These are phyloP conservation scores for Marasmius fiardii DNA, from an alignment of 1,284 basidiomycete species.

Conservation along the genomic window DNA sequence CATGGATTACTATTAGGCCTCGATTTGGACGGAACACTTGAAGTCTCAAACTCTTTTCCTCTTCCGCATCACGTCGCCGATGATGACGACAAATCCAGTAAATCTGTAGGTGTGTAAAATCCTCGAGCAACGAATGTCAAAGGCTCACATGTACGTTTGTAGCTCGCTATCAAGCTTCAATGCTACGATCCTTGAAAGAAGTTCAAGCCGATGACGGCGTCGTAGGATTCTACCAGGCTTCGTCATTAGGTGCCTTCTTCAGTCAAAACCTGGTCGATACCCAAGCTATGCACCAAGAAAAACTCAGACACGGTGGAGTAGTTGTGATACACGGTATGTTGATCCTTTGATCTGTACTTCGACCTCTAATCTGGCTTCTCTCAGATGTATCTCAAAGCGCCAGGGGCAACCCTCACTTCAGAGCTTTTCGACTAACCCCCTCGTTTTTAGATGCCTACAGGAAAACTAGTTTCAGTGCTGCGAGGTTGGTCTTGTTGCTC, in stretches of 20 bases:
- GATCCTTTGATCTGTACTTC: background rate
- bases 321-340: conserved; percentile 83
- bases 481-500: conserved; percentile 62
- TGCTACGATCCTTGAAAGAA: conserved; percentile 86
- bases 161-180: conserved; percentile 83
- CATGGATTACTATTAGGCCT: conserved; percentile 88
- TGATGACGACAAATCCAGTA: conserved; percentile 76
- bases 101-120: conserved; percentile 57
- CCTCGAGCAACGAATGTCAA: conserved; percentile 5
- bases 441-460: conserved; percentile 87
- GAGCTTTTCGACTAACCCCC: conserved; percentile 86
- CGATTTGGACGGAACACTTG: conserved; percentile 87
- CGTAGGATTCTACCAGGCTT: conserved; percentile 96
- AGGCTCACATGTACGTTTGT: conserved; percentile 11
- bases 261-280: conserved; percentile 88
- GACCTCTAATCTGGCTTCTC: conserved; percentile 1
- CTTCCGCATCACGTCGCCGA: conserved; percentile 69
- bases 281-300: conserved; percentile 80
- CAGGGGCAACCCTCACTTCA: conserved; percentile 86
- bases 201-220: conserved; percentile 94
- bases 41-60: conserved; percentile 92
- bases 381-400: conserved; percentile 72
- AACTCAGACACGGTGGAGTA: conserved; percentile 81
- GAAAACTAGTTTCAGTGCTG: conserved; percentile 82
- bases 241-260: conserved; percentile 88